Conservation (phyloP, 2,329 filamentous ascomycete genomes). For the Aspergillus hiratsukae region DNA sequence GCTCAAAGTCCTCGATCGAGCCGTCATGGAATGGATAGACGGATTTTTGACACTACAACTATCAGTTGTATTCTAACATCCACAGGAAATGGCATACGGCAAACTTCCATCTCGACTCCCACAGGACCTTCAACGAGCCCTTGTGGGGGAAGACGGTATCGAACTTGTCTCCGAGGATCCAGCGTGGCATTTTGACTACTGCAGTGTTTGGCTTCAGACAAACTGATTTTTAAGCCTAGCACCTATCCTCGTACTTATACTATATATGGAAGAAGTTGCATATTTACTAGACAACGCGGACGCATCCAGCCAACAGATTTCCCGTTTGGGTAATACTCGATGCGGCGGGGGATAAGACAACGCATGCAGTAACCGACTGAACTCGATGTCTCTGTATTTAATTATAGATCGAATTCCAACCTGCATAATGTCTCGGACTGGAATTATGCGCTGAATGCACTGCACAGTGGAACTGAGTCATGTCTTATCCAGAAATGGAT, state of each 20-base stretch:
- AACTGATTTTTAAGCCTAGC: neutral
- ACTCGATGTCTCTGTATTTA: neutral
- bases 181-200: conserved; percentile 18
- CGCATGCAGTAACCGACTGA: neutral
- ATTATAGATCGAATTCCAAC: neutral
- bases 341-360: neutral
- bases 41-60: conserved; percentile 50
- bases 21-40: conserved; percentile 74
- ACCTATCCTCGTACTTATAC: neutral
- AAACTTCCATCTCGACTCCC: conserved; percentile 73
- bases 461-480: neutral
- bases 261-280: no score
- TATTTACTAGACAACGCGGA: neutral
- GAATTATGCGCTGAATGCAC: neutral
- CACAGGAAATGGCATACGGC: conserved; percentile 45
- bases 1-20: conserved; percentile 62
- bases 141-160: conserved; percentile 53
- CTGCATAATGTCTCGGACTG: neutral
- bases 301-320: neutral
- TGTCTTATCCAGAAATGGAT: neutral
- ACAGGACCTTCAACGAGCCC: conserved; percentile 57
- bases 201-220: neutral
- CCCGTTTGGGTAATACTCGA: neutral
- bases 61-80: neutral
- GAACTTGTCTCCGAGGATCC: conserved; percentile 45